These are phyloP conservation scores for Quercus mongolica DNA, from an alignment of 306 rosid genomes.

Conservation along the genomic window DNA sequence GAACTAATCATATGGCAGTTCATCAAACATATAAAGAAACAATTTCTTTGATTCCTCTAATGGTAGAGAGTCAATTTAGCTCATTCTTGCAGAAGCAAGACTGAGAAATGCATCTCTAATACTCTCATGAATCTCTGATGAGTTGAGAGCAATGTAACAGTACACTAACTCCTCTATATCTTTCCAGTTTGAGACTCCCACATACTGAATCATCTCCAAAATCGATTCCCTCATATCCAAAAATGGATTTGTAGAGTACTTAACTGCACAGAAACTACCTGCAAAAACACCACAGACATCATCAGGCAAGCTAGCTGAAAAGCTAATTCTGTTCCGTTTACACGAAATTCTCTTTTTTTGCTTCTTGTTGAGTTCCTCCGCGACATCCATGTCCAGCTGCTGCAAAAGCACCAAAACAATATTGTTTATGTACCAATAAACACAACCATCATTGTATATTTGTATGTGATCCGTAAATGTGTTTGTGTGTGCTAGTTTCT, in stretches of 20 bases:
- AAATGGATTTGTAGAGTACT: slow-evolving; percentile 26
- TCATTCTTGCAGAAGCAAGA: background rate
- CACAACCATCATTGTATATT: background rate
- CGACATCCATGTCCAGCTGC: slow-evolving; percentile 20
- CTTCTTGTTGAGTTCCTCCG: background rate
- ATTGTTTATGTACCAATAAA: background rate
- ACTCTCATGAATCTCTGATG: slow-evolving; percentile 27
- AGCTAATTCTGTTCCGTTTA: slow-evolving; percentile 23
- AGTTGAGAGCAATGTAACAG: slow-evolving; percentile 43
- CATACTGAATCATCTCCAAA: slow-evolving; percentile 24
- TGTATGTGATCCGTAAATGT: background rate
- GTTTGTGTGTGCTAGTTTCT: background rate
- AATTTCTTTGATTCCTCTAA: background rate
- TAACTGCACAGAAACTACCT: slow-evolving; percentile 30
- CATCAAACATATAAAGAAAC: background rate
- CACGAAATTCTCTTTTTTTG: background rate
- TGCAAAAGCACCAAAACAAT: background rate
- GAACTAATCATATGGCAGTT: background rate
- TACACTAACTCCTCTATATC: slow-evolving; percentile 46
- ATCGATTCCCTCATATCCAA: slow-evolving; percentile 33
- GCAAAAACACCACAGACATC: slow-evolving; percentile 38
- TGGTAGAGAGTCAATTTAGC: background rate
- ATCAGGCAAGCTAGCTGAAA: slow-evolving; percentile 41
- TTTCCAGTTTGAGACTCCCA: slow-evolving; percentile 30
- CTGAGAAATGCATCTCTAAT: slow-evolving; percentile 34